These are phyloP conservation scores for Kluyveromyces sp. DNA, from an alignment of 1,139 yeast species.

Conservation along the genomic window DNA sequence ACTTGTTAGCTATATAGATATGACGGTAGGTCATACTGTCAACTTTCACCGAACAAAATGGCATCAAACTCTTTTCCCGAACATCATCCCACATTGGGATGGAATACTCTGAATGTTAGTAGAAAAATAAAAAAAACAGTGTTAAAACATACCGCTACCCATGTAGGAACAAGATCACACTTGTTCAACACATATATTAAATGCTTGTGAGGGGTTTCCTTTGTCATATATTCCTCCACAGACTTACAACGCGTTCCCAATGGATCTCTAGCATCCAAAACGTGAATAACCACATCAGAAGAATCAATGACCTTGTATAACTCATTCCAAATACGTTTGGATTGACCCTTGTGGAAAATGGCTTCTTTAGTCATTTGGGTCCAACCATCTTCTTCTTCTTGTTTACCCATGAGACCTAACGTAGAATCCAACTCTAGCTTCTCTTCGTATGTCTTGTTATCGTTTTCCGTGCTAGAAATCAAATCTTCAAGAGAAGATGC, in stretches of 20 bases:
- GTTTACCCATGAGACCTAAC: conserved; percentile 71
- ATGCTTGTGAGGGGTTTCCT: conserved; percentile 96
- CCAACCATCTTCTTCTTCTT: conserved; percentile 66
- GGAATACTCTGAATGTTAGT: too few relatives aligned
- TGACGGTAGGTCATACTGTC: not conserved
- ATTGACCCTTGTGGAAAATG: conserved; percentile 93
- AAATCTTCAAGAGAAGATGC: conserved; percentile 76
- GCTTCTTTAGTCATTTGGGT: conserved; percentile 90
- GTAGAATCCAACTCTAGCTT: conserved; percentile 64
- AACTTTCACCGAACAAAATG: conserved; percentile 4
- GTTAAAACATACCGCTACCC: conserved; percentile 91
- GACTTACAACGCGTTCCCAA: conserved; percentile 90
- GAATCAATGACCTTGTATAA: conserved; percentile 94
- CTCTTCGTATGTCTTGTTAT: conserved; percentile 58
- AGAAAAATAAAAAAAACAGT: conserved; percentile 5
- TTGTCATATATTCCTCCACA: conserved; percentile 85
- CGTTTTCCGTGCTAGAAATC: conserved; percentile 53
- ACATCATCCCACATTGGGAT: not conserved
- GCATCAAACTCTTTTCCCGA: conserved; percentile 10
- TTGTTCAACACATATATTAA: conserved; percentile 89
- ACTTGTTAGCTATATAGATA: not conserved
- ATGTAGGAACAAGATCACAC: conserved; percentile 97
- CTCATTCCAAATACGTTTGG: conserved; percentile 98
- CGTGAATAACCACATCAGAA: conserved; percentile 93
- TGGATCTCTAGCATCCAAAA: conserved; percentile 95